Percentiles rank a stretch among this genome's conserved stretches.
These are phyloP conservation scores for Annona cherimola DNA, from an alignment of 164 flowering plant species.

Conservation along the genomic window DNA sequence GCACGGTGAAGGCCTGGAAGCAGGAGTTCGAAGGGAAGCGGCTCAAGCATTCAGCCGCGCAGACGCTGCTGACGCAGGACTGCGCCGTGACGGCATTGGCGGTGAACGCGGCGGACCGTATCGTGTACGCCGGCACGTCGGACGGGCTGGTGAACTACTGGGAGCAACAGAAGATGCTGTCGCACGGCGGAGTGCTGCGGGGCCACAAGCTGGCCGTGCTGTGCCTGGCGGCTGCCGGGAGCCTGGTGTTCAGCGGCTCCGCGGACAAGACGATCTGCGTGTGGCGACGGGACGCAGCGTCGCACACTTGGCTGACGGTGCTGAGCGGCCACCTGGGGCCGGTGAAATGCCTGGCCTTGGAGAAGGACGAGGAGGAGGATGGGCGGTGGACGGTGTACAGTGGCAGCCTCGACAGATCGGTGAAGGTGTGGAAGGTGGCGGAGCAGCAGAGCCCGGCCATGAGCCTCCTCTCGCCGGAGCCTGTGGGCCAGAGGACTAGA, in stretches of 20 bases:
- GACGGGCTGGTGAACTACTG: slow-evolving; percentile 82
- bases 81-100: slow-evolving; percentile 76
- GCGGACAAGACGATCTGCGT: slow-evolving; percentile 86
- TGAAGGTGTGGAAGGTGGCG: slow-evolving; percentile 78
- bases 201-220: slow-evolving; percentile 82
- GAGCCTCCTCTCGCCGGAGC: not conserved
- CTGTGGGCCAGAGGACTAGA: not conserved
- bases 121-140: slow-evolving; percentile 69
- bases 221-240: slow-evolving; percentile 64
- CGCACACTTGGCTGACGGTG: slow-evolving; percentile 61
- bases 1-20: slow-evolving; percentile 71
- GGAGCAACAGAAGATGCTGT: slow-evolving; percentile 50
- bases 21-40: slow-evolving; percentile 39
- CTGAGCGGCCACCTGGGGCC: slow-evolving; percentile 78
- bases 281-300: slow-evolving; percentile 54
- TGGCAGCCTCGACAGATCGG: slow-evolving; percentile 78
- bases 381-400: slow-evolving; percentile 60
- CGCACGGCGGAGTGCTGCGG: slow-evolving; percentile 62
- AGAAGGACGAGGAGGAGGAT: slow-evolving; percentile 32
- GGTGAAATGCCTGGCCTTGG: slow-evolving; percentile 70
- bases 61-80: slow-evolving; percentile 55
- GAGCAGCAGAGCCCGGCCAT: slow-evolving; percentile 22
- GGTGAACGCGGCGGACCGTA: slow-evolving; percentile 26
- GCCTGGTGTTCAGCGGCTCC: slow-evolving; percentile 60
- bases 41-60: slow-evolving; percentile 32